These are phyloP conservation scores for Lepiota venenata DNA, from an alignment of 768 basidiomycete species.

Conservation along the genomic window DNA sequence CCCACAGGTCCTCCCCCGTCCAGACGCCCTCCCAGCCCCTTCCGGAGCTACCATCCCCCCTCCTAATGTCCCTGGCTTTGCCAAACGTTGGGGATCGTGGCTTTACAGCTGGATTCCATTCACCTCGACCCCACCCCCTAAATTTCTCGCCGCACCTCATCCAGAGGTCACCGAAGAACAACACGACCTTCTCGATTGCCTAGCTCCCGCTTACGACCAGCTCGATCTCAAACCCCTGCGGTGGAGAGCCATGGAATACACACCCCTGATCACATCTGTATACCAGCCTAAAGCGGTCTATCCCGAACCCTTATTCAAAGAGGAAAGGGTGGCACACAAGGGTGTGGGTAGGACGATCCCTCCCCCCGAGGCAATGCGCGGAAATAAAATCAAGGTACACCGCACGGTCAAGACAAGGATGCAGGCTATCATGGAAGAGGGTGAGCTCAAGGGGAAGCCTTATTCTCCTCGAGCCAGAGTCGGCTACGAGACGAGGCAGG, in stretches of 20 bases:
- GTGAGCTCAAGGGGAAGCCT: neutral
- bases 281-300: conserved; percentile 2
- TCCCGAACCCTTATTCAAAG: neutral
- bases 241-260: conserved; percentile 13
- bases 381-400: conserved; percentile 12
- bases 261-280: neutral
- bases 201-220: conserved; percentile 16
- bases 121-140: neutral
- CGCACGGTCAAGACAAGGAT: conserved; percentile 13
- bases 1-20: conserved; percentile 16
- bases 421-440: neutral
- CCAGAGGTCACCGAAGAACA: conserved; percentile 10
- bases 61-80: neutral
- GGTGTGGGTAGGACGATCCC: neutral
- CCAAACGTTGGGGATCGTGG: neutral
- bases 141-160: neutral
- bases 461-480: neutral
- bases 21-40: conserved; percentile 3
- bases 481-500: neutral
- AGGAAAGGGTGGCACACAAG: neutral
- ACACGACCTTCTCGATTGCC: conserved; percentile 13
- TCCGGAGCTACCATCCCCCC: neutral
- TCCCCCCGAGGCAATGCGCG: neutral
- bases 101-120: neutral
- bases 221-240: conserved; percentile 9